Evolutionary conservation across 192 early-diverging fungal species (phyloP), one percentile per base, ranked within the genome.

Genomic region (Thamnidium elegans): DNA sequence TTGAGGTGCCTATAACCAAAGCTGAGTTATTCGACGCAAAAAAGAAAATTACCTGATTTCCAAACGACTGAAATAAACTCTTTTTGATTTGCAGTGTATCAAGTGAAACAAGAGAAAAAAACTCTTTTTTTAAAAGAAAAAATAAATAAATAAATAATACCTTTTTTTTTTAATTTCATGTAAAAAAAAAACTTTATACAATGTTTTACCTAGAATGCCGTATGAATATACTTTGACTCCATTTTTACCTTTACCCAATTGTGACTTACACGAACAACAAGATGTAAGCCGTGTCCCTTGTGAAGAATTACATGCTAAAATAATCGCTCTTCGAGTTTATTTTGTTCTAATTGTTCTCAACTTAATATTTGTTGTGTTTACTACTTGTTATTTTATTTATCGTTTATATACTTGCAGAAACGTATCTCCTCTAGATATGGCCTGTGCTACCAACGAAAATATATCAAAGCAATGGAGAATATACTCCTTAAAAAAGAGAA

Each of bases 401-500:
- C 32, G 31, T 43, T 39, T 54, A 26, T 26, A 2, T 26, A 26
- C 3, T 7, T 7, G 8, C 1, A 42, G n/a, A 44, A 30, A 44
- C 11, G 20, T 17, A 42, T 19, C 23, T 65, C 39, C 8, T 17
- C 21, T 34, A 14, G 62, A 48, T 3, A 19, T 15, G 4, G 17
- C 5, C 15, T 34, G 5, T 26, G 13, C 17, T 26, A 48, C 32
- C 62, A 21, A 61, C 26, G 20, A 54, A 47, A 10, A 46, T 3
- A 15, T 69, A 17, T 50, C 61, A 26, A 17, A 42, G 45, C 19
- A 48, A 42, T 55, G 32, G 15, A 42, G 46, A 50, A 23, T n/a
- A 14, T 17, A 63, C 19, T 51, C 66, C 43, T 13, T 69, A 19
- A 45, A 45, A 26, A 69, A 63, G n/a, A 48, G 68, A 26, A 58